A percentile compares a stretch with the other conserved stretches of the same genome.
phyloP scores from a whole-genome alignment of 2,329 filamentous ascomycete species.

The Bertia moriformis region DNA sequence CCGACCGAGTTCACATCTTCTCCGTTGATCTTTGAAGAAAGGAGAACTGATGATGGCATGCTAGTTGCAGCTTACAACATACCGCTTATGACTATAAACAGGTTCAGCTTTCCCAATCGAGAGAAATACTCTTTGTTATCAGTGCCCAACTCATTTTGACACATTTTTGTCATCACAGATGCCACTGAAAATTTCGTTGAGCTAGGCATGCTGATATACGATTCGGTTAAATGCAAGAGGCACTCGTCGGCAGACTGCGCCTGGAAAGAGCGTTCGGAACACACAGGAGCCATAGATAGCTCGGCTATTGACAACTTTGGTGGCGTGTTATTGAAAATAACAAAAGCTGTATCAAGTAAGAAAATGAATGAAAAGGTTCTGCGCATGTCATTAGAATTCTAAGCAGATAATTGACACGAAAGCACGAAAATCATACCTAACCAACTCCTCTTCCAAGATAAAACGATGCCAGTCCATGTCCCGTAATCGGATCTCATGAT shows the following conservation, averaged over 20 bases:
- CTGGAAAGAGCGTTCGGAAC: conserved; percentile 20
- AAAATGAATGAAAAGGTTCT: conserved; percentile 17
- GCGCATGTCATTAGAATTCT: not conserved
- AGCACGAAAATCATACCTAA: conserved; percentile 13
- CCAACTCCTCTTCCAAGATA: conserved; percentile 16
- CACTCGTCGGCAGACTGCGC: conserved; percentile 15
- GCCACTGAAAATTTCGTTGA: conserved; percentile 8
- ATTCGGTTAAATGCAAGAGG: conserved; percentile 11
- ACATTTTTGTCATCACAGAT: conserved; percentile 11
- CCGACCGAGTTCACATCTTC: no score
- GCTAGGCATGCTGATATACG: conserved; percentile 11
- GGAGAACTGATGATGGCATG: not conserved
- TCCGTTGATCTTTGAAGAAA: no score
- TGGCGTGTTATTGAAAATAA: conserved; percentile 23
- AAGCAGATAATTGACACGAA: no score
- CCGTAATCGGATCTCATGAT: no score
- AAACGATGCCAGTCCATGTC: conserved; percentile 18
- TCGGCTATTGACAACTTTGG: conserved; percentile 22
- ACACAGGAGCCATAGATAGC: conserved; percentile 18
- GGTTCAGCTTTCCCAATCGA: conserved; percentile 10
- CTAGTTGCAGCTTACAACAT: not conserved
- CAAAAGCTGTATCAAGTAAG: conserved; percentile 20
- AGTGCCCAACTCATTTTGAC: conserved; percentile 6
- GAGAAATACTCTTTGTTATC: conserved; percentile 6
- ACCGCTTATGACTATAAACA: conserved; percentile 10